Conservation (phyloP, 345 rosid genomes). For the Trapa bicornis region DNA sequence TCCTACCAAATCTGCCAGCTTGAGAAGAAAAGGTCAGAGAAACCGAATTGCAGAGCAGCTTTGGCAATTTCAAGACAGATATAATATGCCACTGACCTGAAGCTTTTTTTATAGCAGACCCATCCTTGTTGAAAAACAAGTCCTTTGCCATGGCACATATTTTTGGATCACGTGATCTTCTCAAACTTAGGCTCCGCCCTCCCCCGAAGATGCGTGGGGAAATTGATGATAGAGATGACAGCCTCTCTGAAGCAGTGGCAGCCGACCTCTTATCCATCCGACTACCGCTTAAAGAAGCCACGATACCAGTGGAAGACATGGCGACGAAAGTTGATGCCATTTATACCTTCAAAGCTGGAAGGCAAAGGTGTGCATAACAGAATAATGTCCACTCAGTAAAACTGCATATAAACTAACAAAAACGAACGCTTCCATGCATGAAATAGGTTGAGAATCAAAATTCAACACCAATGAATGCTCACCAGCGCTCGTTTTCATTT, state of each 20-base stretch:
- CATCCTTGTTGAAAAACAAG: slow-evolving; percentile 89
- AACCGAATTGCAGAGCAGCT: background rate
- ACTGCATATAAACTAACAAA: too few species aligned
- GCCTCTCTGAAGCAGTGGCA: slow-evolving; percentile 28
- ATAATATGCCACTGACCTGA: slow-evolving; percentile 40
- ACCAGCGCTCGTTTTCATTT: too few species aligned
- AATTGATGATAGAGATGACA: slow-evolving; percentile 60
- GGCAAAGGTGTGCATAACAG: background rate
- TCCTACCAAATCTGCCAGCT: slow-evolving; percentile 94
- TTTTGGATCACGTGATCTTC: slow-evolving; percentile 36
- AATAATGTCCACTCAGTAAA: background rate
- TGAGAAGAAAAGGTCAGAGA: slow-evolving; percentile 6
- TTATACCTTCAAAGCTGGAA: slow-evolving; percentile 2
- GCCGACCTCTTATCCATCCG: slow-evolving; percentile 43
- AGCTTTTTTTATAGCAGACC: slow-evolving; percentile 69
- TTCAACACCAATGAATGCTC: too few species aligned
- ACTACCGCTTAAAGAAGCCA: slow-evolving; percentile 44
- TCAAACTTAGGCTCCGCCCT: slow-evolving; percentile 34
- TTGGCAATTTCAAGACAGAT: background rate
- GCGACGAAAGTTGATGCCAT: slow-evolving; percentile 76
- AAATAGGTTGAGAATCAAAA: too few species aligned
- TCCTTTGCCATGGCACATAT: slow-evolving; percentile 76
- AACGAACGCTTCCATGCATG: too few species aligned
- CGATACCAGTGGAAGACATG: slow-evolving; percentile 53
- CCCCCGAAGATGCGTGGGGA: slow-evolving; percentile 45